Percentiles rank a stretch among this genome's conserved stretches.
phyloP scores from a whole-genome alignment of 345 rosid species.

The Hevea brasiliensis region DNA sequence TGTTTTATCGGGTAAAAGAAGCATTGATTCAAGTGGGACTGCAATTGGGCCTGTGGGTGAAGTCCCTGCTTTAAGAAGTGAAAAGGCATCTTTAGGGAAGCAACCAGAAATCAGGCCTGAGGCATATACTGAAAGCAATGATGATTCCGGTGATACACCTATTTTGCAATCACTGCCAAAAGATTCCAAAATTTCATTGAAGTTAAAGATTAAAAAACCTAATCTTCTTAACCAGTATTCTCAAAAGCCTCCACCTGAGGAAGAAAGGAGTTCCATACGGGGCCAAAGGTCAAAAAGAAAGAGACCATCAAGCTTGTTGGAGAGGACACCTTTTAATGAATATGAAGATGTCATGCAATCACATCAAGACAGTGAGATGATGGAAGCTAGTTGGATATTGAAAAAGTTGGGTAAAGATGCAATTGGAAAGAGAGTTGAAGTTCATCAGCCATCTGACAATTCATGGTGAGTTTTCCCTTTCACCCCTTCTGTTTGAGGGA shows the following conservation, averaged over 20 bases:
- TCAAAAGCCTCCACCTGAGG: conserved; percentile 49
- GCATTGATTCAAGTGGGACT: conserved; percentile 41
- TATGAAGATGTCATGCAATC: conserved; percentile 45
- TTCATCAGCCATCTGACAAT: conserved; percentile 81
- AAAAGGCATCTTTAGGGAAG: conserved; percentile 42
- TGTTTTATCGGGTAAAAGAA: conserved; percentile 47
- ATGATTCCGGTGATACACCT: conserved; percentile 49
- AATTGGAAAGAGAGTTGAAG: conserved; percentile 85
- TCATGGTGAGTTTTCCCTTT: conserved; percentile 61
- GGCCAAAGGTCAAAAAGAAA: conserved; percentile 98
- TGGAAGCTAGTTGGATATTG: conserved; percentile 97
- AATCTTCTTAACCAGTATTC: conserved; percentile 53
- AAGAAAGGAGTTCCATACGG: conserved; percentile 62
- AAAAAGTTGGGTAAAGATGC: conserved; percentile 92
- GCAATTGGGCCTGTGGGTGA: conserved; percentile 43
- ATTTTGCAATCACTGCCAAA: conserved; percentile 49
- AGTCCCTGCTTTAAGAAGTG: conserved; percentile 42
- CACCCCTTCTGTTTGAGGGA: neutral
- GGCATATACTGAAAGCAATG: conserved; percentile 49
- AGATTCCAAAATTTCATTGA: conserved; percentile 75
- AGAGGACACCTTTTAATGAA: conserved; percentile 52
- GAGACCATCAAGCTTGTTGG: conserved; percentile 63
- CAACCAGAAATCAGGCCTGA: conserved; percentile 48
- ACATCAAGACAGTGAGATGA: conserved; percentile 71
- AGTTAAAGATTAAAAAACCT: conserved; percentile 82